Evolutionary conservation across 2,329 filamentous ascomycete genomes (phyloP).

Genomic region (Huntiella savannae): DNA sequence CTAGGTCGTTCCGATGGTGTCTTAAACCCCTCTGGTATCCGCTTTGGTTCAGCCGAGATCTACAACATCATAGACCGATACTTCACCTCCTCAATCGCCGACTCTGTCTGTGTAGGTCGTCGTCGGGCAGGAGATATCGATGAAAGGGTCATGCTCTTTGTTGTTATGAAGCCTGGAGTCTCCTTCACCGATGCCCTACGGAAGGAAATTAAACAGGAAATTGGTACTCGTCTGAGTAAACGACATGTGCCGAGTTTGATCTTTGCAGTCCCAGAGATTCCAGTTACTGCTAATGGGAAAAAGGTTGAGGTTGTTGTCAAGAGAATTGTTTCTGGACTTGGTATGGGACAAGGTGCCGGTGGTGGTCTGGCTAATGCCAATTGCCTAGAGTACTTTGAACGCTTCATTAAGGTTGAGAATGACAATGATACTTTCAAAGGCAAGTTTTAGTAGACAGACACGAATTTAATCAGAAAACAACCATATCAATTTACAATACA

Average conservation of each 20-base stretch:
- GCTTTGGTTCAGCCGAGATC: slow-evolving; percentile 65
- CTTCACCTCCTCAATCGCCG: slow-evolving; percentile 43
- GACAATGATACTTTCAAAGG: neutral
- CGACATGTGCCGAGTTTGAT: slow-evolving; percentile 62
- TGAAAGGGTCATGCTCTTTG: slow-evolving; percentile 35
- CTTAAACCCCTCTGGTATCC: slow-evolving; percentile 58
- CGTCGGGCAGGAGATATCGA: slow-evolving; percentile 37
- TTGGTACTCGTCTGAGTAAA: slow-evolving; percentile 46
- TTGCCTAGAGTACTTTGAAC: slow-evolving; percentile 21
- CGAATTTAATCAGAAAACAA: neutral
- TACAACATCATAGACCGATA: slow-evolving; percentile 52
- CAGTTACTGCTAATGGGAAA: slow-evolving; percentile 66
- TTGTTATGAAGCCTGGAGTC: slow-evolving; percentile 36
- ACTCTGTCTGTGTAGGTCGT: slow-evolving; percentile 68
- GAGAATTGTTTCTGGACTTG: slow-evolving; percentile 53
- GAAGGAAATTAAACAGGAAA: slow-evolving; percentile 39
- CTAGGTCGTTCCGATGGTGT: slow-evolving; percentile 61
- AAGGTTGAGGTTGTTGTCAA: slow-evolving; percentile 75
- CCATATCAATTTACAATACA: neutral
- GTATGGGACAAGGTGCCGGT: slow-evolving; percentile 42
- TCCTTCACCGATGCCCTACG: slow-evolving; percentile 36
- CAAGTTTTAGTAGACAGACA: neutral
- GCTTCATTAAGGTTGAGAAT: neutral
- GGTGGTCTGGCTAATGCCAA: slow-evolving; percentile 59
- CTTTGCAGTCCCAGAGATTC: slow-evolving; percentile 66